phyloP scores from a whole-genome alignment of 2,329 filamentous ascomycete species.

The Nannizzia gypsea region DNA sequence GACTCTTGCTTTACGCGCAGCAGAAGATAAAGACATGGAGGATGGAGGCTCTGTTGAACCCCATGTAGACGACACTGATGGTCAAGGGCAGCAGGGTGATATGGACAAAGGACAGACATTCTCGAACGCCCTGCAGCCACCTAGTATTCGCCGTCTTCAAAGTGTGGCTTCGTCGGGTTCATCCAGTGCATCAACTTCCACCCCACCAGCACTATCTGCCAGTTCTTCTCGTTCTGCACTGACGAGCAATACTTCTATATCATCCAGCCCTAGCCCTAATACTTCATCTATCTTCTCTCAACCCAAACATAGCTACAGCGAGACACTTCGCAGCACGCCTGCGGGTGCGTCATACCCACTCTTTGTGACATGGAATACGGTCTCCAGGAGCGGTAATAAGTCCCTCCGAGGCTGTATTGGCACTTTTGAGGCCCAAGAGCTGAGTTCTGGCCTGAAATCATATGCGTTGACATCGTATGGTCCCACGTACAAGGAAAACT shows the following conservation, averaged over 20 bases:
- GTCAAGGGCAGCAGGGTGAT: constrained; percentile 18
- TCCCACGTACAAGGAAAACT: constrained; percentile 4
- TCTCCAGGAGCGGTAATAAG: constrained; percentile 50
- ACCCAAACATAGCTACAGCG: constrained; percentile 5
- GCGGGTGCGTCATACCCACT: constrained; percentile 47
- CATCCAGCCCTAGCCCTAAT: constrained; percentile 31
- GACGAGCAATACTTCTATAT: constrained; percentile 30
- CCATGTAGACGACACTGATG: constrained; percentile 12
- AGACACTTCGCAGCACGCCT: constrained; percentile 3
- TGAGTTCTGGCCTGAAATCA: constrained; percentile 59
- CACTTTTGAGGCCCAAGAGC: constrained; percentile 69
- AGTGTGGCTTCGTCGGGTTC: constrained; percentile 26
- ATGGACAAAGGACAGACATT: constrained; percentile 9
- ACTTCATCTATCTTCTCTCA: constrained; percentile 25
- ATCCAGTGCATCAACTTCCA: constrained; percentile 24
- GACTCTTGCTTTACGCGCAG: constrained; percentile 12
- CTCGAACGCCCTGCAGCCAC: constrained; percentile 20
- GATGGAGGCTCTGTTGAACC: constrained; percentile 3
- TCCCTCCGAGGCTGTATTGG: constrained; percentile 87
- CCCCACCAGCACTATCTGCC: constrained; percentile 36
- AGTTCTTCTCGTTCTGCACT: constrained; percentile 37
- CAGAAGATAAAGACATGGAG: constrained; percentile 16
- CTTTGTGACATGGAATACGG: constrained; percentile 89
- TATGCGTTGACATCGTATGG: constrained; percentile 71
- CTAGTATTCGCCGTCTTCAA: constrained; percentile 26